Evolutionary conservation across 805 yeast genomes (phyloP).

Genomic region (Brettanomyces anomalus): DNA sequence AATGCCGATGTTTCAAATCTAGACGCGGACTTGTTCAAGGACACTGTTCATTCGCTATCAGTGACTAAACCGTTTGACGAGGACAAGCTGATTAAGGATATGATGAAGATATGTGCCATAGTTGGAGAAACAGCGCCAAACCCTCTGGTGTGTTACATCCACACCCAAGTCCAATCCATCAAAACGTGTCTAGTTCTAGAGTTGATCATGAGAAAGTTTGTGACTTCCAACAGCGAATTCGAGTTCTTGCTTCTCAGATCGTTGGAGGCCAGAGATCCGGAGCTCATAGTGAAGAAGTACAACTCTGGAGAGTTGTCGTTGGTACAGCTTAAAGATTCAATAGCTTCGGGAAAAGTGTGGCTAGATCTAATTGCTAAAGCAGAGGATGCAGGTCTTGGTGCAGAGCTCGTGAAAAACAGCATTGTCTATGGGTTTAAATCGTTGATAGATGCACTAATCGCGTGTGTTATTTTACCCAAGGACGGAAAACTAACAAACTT

Average conservation of each 20-base stretch:
- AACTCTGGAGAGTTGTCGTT: constrained; percentile 8
- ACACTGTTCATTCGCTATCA: neutral
- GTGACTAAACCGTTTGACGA: neutral
- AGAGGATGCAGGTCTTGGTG: constrained; percentile 7
- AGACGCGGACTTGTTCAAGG: neutral
- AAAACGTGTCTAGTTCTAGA: constrained; percentile 11
- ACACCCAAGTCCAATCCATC: constrained; percentile 6
- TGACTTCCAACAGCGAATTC: constrained; percentile 10
- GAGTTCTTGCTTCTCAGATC: constrained; percentile 16
- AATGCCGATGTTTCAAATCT: neutral
- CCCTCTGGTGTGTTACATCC: constrained; percentile 6
- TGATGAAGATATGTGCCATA: constrained; percentile 5
- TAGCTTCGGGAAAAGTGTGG: constrained; percentile 16
- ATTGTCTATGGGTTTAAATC: constrained; percentile 19
- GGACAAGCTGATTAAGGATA: constrained; percentile 2
- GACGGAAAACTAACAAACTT: neutral
- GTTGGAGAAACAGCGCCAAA: constrained; percentile 3
- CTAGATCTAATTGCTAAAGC: constrained; percentile 7
- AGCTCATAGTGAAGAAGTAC: constrained; percentile 8
- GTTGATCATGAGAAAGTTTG: constrained; percentile 9
- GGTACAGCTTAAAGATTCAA: constrained; percentile 5
- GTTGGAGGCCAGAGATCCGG: constrained; percentile 13
- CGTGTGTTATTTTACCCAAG: neutral
- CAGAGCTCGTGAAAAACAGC: constrained; percentile 9
- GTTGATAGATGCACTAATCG: constrained; percentile 12